Base-by-base conservation (phyloP, 2,329 filamentous ascomycete species). In the Aspergillus quadrilineatus region DNA sequence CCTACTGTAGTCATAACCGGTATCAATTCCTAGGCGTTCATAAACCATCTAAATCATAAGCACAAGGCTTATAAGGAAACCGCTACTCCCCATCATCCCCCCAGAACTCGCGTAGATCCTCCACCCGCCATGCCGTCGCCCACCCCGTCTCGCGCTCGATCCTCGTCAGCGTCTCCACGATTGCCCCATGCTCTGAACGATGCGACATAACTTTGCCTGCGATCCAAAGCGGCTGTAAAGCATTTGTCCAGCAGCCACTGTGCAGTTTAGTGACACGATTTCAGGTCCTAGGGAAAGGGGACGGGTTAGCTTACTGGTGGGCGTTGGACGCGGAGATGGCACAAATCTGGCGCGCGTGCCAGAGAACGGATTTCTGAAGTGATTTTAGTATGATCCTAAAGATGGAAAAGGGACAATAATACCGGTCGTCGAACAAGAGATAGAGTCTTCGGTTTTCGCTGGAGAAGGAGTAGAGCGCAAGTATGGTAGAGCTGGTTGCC, bases 131-230 rank as follows among this genome's bases (percentile, higher is more conserved):
- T 57, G 73, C 73, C 0, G 81, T 82, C 3, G 76, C 75, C 80
- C 81, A 84, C 0, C 81, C 82, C 6, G 77, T 80, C 60, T 82
- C 79, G 29, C 69, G 69, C 68, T 83, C 81, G 34, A 84, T 83
- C 26, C 72, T 71, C 14, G 75, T 75, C 43, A 81, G 64, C 12
- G 81, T 67, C 9, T 78, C 73, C 9, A 83, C 36, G n/a, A 84
- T 80, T 54, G 63, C 78, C 50, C 55, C 69, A 60, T 71, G 81
- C 67, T 71, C 79, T 37, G 64, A 75, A 2, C 60, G 67, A 59
- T 79, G 77, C 29, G 74, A 77, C 76, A 80, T 79, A 10, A 63
- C 69, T 60, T 78, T 77, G 0, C 77, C 77, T 0, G 77, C 77
- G n/a, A 79, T 71, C 73, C 75, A 80, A 4, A 80, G 60, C n/a